A percentile compares a stretch with the other conserved stretches of the same genome.
phyloP scores from a whole-genome alignment of 305 asterid species.

The Fraxinus greggii region DNA sequence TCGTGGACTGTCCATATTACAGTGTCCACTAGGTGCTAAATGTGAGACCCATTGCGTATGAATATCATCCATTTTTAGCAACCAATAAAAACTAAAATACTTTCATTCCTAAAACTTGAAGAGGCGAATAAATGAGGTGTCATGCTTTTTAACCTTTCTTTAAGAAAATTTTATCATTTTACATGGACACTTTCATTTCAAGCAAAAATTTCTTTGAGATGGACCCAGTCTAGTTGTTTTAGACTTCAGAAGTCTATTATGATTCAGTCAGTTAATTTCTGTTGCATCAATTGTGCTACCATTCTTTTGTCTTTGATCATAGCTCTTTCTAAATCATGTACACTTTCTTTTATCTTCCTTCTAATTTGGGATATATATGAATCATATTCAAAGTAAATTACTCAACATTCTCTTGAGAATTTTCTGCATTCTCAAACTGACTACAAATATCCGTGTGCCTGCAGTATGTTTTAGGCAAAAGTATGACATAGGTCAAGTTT shows the following conservation, averaged over 20 bases:
- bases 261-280: background rate
- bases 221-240: background rate
- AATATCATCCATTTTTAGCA: background rate
- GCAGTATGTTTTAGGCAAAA: conserved; percentile 64
- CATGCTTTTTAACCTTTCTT: background rate
- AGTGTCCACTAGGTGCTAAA: background rate
- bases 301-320: background rate
- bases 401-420: conserved; percentile 11
- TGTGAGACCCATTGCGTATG: background rate
- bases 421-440: background rate
- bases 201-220: background rate
- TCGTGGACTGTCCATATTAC: background rate
- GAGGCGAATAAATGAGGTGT: background rate
- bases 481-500: conserved; percentile 63
- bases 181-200: background rate
- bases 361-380: background rate
- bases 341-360: background rate
- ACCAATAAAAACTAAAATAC: background rate
- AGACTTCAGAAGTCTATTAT: background rate
- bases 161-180: background rate
- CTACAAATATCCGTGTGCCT: conserved; percentile 18
- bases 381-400: background rate
- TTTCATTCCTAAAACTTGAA: background rate
- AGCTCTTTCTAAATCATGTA: background rate
- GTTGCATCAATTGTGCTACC: background rate